Base-by-base conservation (phyloP, 768 basidiomycete species). In the Boletus sensibilis region DNA sequence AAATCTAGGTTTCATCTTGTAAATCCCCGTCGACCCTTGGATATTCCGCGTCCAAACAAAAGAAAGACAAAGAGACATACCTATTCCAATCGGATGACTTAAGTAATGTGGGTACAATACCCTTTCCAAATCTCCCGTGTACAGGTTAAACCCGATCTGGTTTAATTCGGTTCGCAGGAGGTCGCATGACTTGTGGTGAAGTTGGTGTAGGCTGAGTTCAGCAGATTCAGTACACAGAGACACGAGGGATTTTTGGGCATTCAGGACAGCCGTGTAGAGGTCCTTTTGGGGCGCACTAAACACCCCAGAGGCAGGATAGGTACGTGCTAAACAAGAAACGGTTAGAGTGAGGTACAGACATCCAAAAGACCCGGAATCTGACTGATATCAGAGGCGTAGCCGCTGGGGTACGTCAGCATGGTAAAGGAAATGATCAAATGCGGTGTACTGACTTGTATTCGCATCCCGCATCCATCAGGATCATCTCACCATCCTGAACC, bases 331-430 rank as follows among this genome's bases (percentile, higher is more conserved):
- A 63, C 42, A 45, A 59, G 5, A 34, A 16, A 42, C 6, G 25
- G 51, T 66, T 7, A 63, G 59, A 54, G 4, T 13, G 12, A 40
- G 42, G 38, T 31, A 56, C 23, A 13, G 18, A n/a, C 14, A 23
- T 25, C n/a, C 20, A 49, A 55, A 34, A 29, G 23, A 50, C n/a
- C 16, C 2, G 31, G 29, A 25, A 48, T 55, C 84, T 58, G 59
- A 91, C 91, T 96, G 63, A 98, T 95, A 68, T 98, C 96, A 44
- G 92, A 93, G 8, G 94, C 92, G 65, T 98, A 98, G 37, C 92
- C 92, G 58, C 91, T 92, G 62, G 35, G 42, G 20, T 55, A 31
- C 27, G 21, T 65, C 34, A 61, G 49, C 44, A 43, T 27, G 42
- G 14, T 4, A 58, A 33, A 27, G 42, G 21, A 29, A 50, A 35